Base-by-base conservation (phyloP, 495 filamentous ascomycete species). In the Aspergillus nanangensis region DNA sequence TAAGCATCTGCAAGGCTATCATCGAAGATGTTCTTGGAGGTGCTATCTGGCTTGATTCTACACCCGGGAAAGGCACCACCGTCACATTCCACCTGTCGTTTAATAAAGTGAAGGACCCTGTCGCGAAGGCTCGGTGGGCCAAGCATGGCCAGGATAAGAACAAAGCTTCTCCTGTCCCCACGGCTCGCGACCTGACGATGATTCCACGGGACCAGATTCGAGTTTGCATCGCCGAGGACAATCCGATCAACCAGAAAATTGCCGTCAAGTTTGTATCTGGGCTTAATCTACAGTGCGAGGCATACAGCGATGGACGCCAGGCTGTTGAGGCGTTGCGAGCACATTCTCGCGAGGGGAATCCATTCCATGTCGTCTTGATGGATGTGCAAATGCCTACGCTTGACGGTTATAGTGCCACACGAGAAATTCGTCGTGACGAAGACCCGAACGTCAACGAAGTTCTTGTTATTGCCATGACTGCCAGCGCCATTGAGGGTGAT, bases 361-460 rank as follows among this genome's bases (percentile, higher is more conserved):
- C 90, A 1, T 79, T 78, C 62, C 74, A 79, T 55, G 76, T 96
- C 19, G 86, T 95, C 15, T 74, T 96, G 21, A 95, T 96, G 90
- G 90, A 96, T 61, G 88, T 92, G 23, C 90, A 95, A 69, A 96
- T 96, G 90, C 90, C 90, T 1, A 81, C 90, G 5, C 76, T 95
- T 1, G 90, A 95, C 58, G 90, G 90, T n/a, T 96, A 95, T 65
- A 86, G 94, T 58, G 89, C 89, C 9, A 95, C 90, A 0, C 83
- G 84, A 40, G 75, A 86, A 39, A 79, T 96, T 35, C 81, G 90
- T 3, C 77, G 78, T 36, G 87, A 95, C 63, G 63, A 77, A 0
- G 81, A 88, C 37, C 81, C 86, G 1, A 74, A 75, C 4, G 88
- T 96, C 2, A 77, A 85, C 33, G 79, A 84, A 34, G 79, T 90